Evolutionary conservation across 352 stramenopile genomes (phyloP), one percentile per base, ranked within the genome.

Genomic region (Globisporangium lucens): DNA sequence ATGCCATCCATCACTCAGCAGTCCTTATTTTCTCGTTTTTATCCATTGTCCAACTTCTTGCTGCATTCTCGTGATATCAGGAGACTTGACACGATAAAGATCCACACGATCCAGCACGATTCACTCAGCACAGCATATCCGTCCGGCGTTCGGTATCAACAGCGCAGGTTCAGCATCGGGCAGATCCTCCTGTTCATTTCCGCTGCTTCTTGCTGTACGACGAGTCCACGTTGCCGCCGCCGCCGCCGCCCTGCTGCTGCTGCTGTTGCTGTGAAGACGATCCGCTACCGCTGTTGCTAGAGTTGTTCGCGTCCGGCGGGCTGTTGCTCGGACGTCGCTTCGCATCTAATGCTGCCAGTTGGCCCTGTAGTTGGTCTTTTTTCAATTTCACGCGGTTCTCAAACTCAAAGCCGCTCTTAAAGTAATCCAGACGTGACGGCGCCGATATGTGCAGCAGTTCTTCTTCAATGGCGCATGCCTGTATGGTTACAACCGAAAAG

Each of bases 351-450:
- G 88, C 79, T 20, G 84, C 85, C 61, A 95, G 64, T 66, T 95
- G 87, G 12, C 88, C 88, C 74, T 96, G 86, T 49, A 96, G 70
- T 43, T 96, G 89, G 63, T 96, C 86, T 61, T 93, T 93, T 78
- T 96, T 96, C 58, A 95, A 76, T 69, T 94, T 94, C 43, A 96
- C 89, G 64, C 87, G 89, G 70, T 94, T 94, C 71, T 96, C 87
- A 68, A 96, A 96, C 77, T 95, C 87, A 68, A 94, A 95, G 68
- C 89, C 89, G 74, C 87, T 94, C 77, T 96, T 96, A 61, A 96
- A 96, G 78, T 96, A 96, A 66, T 96, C 89, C 8, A 96, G 75
- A 66, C 89, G 83, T 64, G 87, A 95, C 65, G 87, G 89, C 35
- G 89, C 87, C 60, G 89, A 93, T 61, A 96, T 96, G 67, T 96